Evolutionary conservation across 2,329 filamentous ascomycete genomes (phyloP).

Genomic region (Aspergillus sp.): DNA sequence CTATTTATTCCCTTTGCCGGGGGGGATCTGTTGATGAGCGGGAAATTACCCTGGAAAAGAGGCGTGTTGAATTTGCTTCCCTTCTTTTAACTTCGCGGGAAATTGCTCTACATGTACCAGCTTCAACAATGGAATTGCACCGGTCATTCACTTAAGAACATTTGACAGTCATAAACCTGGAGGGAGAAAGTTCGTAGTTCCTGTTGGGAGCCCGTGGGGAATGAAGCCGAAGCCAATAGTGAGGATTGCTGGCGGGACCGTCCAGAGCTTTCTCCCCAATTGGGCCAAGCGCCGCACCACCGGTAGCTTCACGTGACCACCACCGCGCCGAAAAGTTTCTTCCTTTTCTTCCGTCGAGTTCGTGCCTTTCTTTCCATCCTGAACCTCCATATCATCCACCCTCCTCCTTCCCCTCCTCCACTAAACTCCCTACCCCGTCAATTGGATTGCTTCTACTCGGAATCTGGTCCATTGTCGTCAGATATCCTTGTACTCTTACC

Average conservation of each 20-base stretch:
- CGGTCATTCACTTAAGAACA: background rate
- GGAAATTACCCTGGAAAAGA: background rate
- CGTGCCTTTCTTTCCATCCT: conserved; percentile 6
- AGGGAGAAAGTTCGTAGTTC: background rate
- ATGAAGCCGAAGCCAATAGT: too few relatives aligned
- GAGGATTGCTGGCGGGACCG: too few relatives aligned
- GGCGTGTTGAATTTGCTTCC: background rate
- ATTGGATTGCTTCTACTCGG: conserved; percentile 16
- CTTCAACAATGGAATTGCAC: background rate
- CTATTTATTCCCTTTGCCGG: conserved; percentile 3
- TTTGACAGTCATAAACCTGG: background rate
- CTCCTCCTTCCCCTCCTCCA: conserved; percentile 11
- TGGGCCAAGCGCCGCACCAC: background rate
- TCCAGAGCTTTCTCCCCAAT: background rate
- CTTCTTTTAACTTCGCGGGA: background rate
- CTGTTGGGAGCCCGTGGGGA: background rate
- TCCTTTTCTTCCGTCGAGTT: conserved; percentile 18
- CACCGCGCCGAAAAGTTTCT: conserved; percentile 34
- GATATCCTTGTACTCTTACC: background rate
- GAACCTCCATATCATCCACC: conserved; percentile 8
- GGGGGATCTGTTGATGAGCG: background rate
- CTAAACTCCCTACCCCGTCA: conserved; percentile 13
- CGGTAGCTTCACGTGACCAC: conserved; percentile 14
- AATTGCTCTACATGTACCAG: background rate
- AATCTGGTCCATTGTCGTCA: conserved; percentile 3